Conservation (phyloP, 305 asterid species). For the Solanum chacoense region DNA sequence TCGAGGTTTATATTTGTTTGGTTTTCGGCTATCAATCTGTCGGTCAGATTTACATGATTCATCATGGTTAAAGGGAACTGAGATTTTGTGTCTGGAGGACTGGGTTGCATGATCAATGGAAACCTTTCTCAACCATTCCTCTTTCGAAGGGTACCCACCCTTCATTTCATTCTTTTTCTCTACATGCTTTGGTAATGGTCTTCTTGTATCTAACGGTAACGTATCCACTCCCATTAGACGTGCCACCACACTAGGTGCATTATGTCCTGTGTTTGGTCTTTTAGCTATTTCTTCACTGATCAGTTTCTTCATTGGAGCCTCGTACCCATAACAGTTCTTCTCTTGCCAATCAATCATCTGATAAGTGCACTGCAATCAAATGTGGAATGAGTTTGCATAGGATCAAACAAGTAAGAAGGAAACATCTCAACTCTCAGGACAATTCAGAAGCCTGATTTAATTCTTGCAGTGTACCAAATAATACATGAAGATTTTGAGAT, state of each 20-base stretch:
- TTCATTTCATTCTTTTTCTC: conserved; percentile 26
- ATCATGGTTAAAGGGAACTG: conserved; percentile 20
- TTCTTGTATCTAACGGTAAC: conserved; percentile 45
- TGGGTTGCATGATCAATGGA: conserved; percentile 23
- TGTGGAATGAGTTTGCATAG: background rate
- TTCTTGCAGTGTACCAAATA: background rate
- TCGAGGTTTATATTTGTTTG: conserved; percentile 47
- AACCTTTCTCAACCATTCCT: conserved; percentile 24
- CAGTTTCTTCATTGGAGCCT: conserved; percentile 69
- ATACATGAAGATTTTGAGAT: background rate
- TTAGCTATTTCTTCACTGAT: conserved; percentile 54
- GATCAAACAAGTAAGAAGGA: background rate
- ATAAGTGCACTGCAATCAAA: conserved; percentile 46
- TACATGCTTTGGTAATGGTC: conserved; percentile 16
- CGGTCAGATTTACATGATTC: conserved; percentile 27
- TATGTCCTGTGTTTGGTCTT: conserved; percentile 35
- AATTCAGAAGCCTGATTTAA: background rate
- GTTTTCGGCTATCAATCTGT: conserved; percentile 17
- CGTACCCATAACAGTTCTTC: conserved; percentile 28
- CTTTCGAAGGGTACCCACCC: conserved; percentile 14
- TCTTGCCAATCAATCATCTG: conserved; percentile 31
- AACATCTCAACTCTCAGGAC: background rate
- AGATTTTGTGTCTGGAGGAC: conserved; percentile 30
- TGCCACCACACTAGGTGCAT: conserved; percentile 78
- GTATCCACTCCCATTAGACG: conserved; percentile 96